These are phyloP conservation scores for Salvia rosmarinus DNA, from an alignment of 257 asterid species.

Conservation along the genomic window DNA sequence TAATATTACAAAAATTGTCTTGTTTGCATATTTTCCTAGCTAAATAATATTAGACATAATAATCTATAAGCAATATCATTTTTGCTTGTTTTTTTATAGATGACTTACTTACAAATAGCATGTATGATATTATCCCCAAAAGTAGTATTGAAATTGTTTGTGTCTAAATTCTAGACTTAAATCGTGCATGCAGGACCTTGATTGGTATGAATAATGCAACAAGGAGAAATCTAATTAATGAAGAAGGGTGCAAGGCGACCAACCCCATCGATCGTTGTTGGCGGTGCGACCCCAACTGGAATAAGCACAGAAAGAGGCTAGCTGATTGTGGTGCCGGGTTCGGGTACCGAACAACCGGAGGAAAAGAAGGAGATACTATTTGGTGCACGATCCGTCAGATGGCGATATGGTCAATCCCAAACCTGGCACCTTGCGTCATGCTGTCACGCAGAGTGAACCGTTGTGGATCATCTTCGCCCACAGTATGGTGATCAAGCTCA, in stretches of 20 bases:
- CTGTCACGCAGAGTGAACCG: slow-evolving; percentile 54
- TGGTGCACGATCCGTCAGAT: slow-evolving; percentile 52
- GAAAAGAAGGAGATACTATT: slow-evolving; percentile 40
- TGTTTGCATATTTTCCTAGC: too few relatives aligned
- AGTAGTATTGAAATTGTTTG: too few relatives aligned
- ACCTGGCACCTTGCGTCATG: slow-evolving; percentile 63
- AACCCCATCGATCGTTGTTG: slow-evolving; percentile 62
- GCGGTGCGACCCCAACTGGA: slow-evolving; percentile 61
- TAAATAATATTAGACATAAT: too few relatives aligned
- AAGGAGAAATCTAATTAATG: slow-evolving; percentile 40
- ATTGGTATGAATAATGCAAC: slow-evolving; percentile 31
- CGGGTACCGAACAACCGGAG: slow-evolving; percentile 51
- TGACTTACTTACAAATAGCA: too few relatives aligned
- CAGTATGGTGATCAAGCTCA: slow-evolving; percentile 55
- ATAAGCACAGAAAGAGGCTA: slow-evolving; percentile 42
- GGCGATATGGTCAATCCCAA: slow-evolving; percentile 42
- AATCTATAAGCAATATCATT: too few relatives aligned
- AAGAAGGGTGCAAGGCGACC: slow-evolving; percentile 43
- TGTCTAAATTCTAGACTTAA: neutral
- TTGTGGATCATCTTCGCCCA: slow-evolving; percentile 60
- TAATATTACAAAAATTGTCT: neutral
- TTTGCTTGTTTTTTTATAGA: too few relatives aligned
- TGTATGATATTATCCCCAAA: too few relatives aligned
- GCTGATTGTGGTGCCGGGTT: slow-evolving; percentile 56
- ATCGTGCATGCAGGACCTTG: slow-evolving; percentile 39